Conservation (phyloP, 2,329 filamentous ascomycete species). For the Nemania diffusa region DNA sequence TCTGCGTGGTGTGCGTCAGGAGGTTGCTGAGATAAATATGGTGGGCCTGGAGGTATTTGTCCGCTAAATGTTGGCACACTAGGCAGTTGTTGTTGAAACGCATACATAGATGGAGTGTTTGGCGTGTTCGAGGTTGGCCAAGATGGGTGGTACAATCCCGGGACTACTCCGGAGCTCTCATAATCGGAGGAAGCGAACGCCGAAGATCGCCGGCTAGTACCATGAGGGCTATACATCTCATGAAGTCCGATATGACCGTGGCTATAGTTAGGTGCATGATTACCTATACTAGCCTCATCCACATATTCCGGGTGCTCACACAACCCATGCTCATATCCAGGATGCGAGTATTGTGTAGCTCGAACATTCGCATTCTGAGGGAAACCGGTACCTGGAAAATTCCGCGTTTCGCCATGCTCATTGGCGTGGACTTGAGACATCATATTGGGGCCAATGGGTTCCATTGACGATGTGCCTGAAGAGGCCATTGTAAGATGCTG, state of each 20-base stretch:
- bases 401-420: conserved; percentile 14
- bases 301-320: conserved; percentile 51
- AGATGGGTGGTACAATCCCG: conserved; percentile 55
- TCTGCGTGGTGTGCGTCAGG: conserved; percentile 44
- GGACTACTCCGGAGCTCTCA: conserved; percentile 51
- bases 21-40: conserved; percentile 42
- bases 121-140: conserved; percentile 60
- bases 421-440: conserved; percentile 20
- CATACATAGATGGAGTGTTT: conserved; percentile 57
- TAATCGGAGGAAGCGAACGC: conserved; percentile 60
- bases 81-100: conserved; percentile 56
- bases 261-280: conserved; percentile 20
- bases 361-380: conserved; percentile 8
- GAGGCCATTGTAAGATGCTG: conserved; percentile 19
- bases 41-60: conserved; percentile 34
- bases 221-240: conserved; percentile 60
- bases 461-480: conserved; percentile 15
- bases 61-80: conserved; percentile 46
- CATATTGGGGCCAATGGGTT: conserved; percentile 9
- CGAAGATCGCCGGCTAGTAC: conserved; percentile 58
- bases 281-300: conserved; percentile 41
- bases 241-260: conserved; percentile 54
- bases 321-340: conserved; percentile 56
- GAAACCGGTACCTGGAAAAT: conserved; percentile 17
- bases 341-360: conserved; percentile 17